Evolutionary conservation across 2,329 filamentous ascomycete genomes (phyloP), one percentile per base, ranked within the genome.

Genomic region (Diplodia corticola): DNA sequence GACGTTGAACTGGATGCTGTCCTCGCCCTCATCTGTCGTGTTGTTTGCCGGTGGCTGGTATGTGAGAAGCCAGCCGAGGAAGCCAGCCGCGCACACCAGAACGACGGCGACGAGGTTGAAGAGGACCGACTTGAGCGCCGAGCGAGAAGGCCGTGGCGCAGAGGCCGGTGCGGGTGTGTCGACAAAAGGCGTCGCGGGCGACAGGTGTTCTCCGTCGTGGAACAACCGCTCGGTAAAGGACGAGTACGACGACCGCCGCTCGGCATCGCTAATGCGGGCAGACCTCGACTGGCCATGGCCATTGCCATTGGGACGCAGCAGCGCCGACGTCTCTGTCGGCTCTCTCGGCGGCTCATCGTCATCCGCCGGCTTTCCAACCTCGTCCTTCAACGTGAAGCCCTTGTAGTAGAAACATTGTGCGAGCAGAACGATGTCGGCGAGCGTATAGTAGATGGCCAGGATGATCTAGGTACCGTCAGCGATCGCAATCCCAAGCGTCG

Each of bases 371-470:
- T 70, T 74, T 35, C 68, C 70, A 33, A 75, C 71, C 24, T 73
- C 67, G 60, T 81, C 80, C 10, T 69, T 73, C 15, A 81, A 69
- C 1, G 76, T 79, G 69, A 97, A 95, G 3, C 93, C 93, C 63
- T 91, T 88, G 78, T 99, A 99, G 81, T 96, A 98, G 81, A 98
- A 96, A 78, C 92, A 96, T 79, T 99, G 95, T 0, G 83, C 85
- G 0, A 98, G 82, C 1, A 99, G 84, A 1, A 98, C 92, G 49
- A 97, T 86, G 74, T 98, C 94, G 68, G 93, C 93, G 44, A 96
- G 84, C 17, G 93, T 96, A 76, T 98, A 97, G 78, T 97, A 97
- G 17, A 97, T 86, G 13, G 93, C 93, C n/a, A 97, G 83, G 63
- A 97, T 96, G 69, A 92, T 89, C 87, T 89, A 68, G 63, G 33